phyloP scores from a whole-genome alignment of 495 filamentous ascomycete species.

The Penicillium ucsense region DNA sequence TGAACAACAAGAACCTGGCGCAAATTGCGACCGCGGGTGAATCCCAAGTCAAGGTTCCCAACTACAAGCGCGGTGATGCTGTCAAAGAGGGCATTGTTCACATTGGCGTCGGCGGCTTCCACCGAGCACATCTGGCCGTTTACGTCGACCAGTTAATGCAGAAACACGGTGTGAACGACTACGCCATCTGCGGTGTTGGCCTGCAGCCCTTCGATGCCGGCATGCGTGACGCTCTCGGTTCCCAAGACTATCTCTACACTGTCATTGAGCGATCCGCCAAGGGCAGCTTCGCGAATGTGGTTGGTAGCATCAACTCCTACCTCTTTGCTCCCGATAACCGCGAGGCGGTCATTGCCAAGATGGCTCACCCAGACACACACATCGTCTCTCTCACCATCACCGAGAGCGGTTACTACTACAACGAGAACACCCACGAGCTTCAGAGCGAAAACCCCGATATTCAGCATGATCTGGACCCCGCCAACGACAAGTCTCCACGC shows the following conservation, averaged over 20 bases:
- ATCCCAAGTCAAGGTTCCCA: slow-evolving; percentile 22
- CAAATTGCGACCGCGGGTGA: slow-evolving; percentile 24
- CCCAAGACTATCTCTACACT: slow-evolving; percentile 40
- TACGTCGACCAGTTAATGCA: slow-evolving; percentile 40
- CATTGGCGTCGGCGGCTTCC: slow-evolving; percentile 40
- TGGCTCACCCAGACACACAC: slow-evolving; percentile 41
- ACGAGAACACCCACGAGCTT: slow-evolving; percentile 42
- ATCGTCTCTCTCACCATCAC: slow-evolving; percentile 44
- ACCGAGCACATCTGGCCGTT: slow-evolving; percentile 39
- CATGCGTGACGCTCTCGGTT: slow-evolving; percentile 36
- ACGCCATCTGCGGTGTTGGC: slow-evolving; percentile 38
- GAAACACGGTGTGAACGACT: slow-evolving; percentile 32
- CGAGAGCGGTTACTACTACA: slow-evolving; percentile 44
- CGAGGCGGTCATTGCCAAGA: slow-evolving; percentile 38
- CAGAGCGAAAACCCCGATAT: slow-evolving; percentile 37
- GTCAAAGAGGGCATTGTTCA: slow-evolving; percentile 44
- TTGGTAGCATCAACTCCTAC: slow-evolving; percentile 43
- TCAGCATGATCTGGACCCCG: slow-evolving; percentile 32
- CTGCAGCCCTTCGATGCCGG: slow-evolving; percentile 34
- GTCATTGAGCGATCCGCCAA: slow-evolving; percentile 38
- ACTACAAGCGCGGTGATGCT: slow-evolving; percentile 25
- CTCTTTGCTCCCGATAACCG: slow-evolving; percentile 38
- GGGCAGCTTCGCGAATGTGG: slow-evolving; percentile 32
- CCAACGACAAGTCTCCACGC: slow-evolving; percentile 28
- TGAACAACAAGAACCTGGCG: slow-evolving; percentile 29